phyloP scores from a whole-genome alignment of 2,329 filamentous ascomycete genomes.

The Hortaea werneckii region DNA sequence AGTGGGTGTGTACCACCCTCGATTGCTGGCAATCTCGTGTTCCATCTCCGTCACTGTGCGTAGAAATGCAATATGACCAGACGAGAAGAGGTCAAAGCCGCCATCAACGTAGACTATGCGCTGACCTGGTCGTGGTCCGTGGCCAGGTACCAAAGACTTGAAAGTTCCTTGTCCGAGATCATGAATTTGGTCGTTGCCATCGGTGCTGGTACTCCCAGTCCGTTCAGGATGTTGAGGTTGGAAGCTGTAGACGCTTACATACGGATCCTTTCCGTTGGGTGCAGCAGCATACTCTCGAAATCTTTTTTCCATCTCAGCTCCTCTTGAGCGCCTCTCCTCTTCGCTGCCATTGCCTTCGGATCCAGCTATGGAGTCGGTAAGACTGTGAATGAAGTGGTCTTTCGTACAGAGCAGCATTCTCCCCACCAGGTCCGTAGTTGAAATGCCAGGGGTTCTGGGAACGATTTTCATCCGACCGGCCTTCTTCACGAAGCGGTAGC shows the following conservation, averaged over 20 bases:
- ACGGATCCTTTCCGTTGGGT: conserved; percentile 65
- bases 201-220: background rate
- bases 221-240: conserved; percentile 1
- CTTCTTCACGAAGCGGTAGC: conserved; percentile 94
- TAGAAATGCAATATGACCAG: conserved; percentile 92
- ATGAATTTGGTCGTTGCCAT: background rate
- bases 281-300: conserved; percentile 84
- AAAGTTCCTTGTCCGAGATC: conserved; percentile 52
- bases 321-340: conserved; percentile 55
- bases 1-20: conserved; percentile 65
- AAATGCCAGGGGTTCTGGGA: conserved; percentile 90
- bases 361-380: conserved; percentile 58
- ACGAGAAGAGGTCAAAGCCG: conserved; percentile 92
- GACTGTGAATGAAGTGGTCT: conserved; percentile 22
- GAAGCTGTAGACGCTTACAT: conserved; percentile 63
- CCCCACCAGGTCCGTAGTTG: conserved; percentile 94
- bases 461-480: conserved; percentile 93
- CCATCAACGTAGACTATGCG: conserved; percentile 90
- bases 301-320: conserved; percentile 61
- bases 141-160: conserved; percentile 58
- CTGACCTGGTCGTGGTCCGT: conserved; percentile 65
- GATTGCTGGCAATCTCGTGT: conserved; percentile 53
- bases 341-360: conserved; percentile 60
- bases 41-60: conserved; percentile 65
- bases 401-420: conserved; percentile 76